phyloP scores from a whole-genome alignment of 225 moss, liverwort and hornwort genomes.

The Neckera pumila region DNA sequence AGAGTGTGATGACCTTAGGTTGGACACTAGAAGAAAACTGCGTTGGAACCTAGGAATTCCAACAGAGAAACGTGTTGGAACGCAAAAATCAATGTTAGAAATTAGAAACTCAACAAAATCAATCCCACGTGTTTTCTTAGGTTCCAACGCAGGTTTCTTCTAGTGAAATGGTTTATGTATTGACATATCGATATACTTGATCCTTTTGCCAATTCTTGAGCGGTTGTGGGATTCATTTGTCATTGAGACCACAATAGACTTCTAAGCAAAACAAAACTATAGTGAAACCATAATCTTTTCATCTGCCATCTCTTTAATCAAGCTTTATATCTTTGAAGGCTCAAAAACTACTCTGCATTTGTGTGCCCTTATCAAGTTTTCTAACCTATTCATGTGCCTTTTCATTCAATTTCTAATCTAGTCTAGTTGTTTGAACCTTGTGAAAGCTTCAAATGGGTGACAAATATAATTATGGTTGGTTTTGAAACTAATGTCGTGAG shows the following conservation, averaged over 20 bases:
- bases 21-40: too few species aligned
- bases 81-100: too few species aligned
- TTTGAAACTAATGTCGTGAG: background rate
- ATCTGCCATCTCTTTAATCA: background rate
- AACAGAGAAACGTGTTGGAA: too few species aligned
- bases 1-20: background rate
- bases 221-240: background rate
- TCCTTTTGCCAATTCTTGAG: background rate
- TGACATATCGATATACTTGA: background rate
- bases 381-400: background rate
- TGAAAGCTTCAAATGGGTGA: background rate
- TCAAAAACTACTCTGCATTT: background rate
- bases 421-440: background rate
- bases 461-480: too few species aligned
- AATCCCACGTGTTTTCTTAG: too few species aligned
- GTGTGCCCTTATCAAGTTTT: background rate
- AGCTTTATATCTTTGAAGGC: background rate
- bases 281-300: background rate
- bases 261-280: background rate
- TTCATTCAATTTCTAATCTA: background rate
- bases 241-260: rapidly evolving
- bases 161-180: background rate
- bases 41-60: too few species aligned
- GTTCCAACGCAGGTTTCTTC: too few species aligned
- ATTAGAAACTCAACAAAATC: too few species aligned